Evolutionary conservation across 129 eudicot genomes (phyloP), one percentile per base, ranked within the genome.

Genomic region (Lactuca saligna): DNA sequence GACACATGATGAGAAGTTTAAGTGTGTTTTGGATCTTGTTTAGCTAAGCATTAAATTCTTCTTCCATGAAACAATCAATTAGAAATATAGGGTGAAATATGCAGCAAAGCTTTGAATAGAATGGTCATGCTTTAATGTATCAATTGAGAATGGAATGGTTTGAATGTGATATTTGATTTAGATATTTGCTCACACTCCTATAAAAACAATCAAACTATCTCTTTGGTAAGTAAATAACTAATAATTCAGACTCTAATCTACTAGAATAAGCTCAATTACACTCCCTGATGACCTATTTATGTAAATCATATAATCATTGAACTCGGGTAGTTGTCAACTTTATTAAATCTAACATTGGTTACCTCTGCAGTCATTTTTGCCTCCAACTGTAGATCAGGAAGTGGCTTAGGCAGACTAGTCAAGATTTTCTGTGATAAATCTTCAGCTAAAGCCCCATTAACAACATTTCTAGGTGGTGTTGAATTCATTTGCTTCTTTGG

Each of bases 361-460:
- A 93, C 98, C 98, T 93, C 97, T 37, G 98, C 95, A 69, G 80
- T 79, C 82, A 72, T 15, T 80, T 89, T 93, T 37, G 97, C 99
- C 79, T 93, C 99, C 73, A 87, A 78, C 68, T 95, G 78, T 58
- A 89, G 67, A 87, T 93, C 83, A 60, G 99, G 99, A 73, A 86
- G 51, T 42, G 77, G 65, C 71, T 69, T 87, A 35, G 81, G 55
- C n/a, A 79, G 82, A 41, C 75, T 81, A 65, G 80, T 74, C 63
- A 77, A 66, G 74, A 73, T 35, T 53, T 76, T 78, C 37, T 66
- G 75, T n/a, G 38, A 77, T 48, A 54, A 69, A 72, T 69, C 61
- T 48, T 76, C 85, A 72, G 69, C 76, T 58, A 58, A 17, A 49
- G 78, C 81, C 67, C 67, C 73, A 56, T 67, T 72, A 68, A 54